Conservation (phyloP, 2,329 filamentous ascomycete species). For the Monosporascus sp. region DNA sequence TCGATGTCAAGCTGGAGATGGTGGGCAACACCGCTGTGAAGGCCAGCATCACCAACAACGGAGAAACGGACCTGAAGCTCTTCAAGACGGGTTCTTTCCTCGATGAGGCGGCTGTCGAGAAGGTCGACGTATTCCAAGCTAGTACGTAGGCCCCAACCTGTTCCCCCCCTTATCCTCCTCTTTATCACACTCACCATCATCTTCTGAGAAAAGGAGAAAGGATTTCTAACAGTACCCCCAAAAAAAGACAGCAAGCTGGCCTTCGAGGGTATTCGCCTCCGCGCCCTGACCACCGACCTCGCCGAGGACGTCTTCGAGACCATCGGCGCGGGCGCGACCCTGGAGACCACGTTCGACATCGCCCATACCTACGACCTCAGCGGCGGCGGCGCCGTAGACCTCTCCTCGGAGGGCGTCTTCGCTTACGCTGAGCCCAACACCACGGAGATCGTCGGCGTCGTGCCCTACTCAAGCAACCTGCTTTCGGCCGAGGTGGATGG, state of each 20-base stretch:
- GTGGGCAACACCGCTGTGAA: slow-evolving; percentile 45
- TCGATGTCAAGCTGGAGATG: slow-evolving; percentile 39
- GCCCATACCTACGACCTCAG: slow-evolving; percentile 50
- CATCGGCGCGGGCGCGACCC: slow-evolving; percentile 42
- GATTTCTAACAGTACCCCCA: too few species aligned
- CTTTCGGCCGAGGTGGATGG: slow-evolving; percentile 54
- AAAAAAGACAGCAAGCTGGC: slow-evolving; percentile 34
- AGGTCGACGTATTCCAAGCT: slow-evolving; percentile 39
- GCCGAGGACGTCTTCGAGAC: slow-evolving; percentile 44
- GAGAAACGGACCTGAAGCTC: slow-evolving; percentile 39
- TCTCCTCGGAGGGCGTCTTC: slow-evolving; percentile 52
- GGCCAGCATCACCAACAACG: slow-evolving; percentile 45
- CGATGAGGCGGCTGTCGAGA: slow-evolving; percentile 43
- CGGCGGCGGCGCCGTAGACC: slow-evolving; percentile 47
- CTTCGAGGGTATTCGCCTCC: slow-evolving; percentile 50
- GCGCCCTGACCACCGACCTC: slow-evolving; percentile 39
- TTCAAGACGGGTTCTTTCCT: slow-evolving; percentile 47
- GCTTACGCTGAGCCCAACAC: slow-evolving; percentile 47
- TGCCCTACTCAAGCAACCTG: slow-evolving; percentile 55
- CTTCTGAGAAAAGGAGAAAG: too few species aligned
- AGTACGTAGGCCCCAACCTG: slow-evolving; percentile 20
- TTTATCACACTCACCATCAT: too few species aligned
- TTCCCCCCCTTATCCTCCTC: not conserved
- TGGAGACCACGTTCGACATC: slow-evolving; percentile 49
- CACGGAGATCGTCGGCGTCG: slow-evolving; percentile 47